These are phyloP conservation scores for Erythrobasidium hasegawianum DNA, from an alignment of 1,284 basidiomycete genomes.

Conservation along the genomic window DNA sequence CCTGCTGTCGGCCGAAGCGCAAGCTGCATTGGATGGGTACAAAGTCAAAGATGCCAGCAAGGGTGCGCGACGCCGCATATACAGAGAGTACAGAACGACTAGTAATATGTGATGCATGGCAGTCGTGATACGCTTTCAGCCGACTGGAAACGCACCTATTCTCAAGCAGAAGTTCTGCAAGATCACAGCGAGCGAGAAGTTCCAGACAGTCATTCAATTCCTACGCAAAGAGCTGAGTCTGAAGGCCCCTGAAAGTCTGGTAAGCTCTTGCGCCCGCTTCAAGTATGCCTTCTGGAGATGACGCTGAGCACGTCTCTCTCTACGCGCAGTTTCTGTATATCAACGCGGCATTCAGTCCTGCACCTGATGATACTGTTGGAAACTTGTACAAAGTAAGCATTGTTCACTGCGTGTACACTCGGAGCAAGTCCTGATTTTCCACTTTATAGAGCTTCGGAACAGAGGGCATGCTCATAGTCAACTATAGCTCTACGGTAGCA, in stretches of 20 bases:
- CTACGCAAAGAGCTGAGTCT: conserved; percentile 83
- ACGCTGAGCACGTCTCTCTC: not conserved
- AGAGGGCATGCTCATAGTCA: conserved; percentile 89
- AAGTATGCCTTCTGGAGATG: too few relatives aligned
- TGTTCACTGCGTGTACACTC: not conserved
- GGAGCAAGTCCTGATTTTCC: not conserved
- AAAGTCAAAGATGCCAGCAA: conserved; percentile 78
- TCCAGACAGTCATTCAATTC: conserved; percentile 93
- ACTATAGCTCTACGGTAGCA: conserved; percentile 77
- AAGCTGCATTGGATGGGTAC: conserved; percentile 70
- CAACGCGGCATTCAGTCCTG: conserved; percentile 92
- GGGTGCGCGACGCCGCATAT: conserved; percentile 55
- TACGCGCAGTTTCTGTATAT: conserved; percentile 84
- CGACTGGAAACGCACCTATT: conserved; percentile 95
- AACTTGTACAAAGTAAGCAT: conserved; percentile 61
- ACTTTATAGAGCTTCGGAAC: conserved; percentile 76
- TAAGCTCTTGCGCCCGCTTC: too few relatives aligned
- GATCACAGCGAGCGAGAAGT: conserved; percentile 89
- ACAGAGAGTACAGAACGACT: too few relatives aligned
- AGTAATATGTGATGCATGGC: too few relatives aligned
- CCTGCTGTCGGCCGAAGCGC: conserved; percentile 17
- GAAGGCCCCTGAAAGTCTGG: conserved; percentile 81
- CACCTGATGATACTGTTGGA: conserved; percentile 85
- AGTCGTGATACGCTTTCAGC: conserved; percentile 98
- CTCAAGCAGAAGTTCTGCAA: conserved; percentile 99